Evolutionary conservation across 2,329 filamentous ascomycete species (phyloP).

Genomic region (Alternaria incomplexa): DNA sequence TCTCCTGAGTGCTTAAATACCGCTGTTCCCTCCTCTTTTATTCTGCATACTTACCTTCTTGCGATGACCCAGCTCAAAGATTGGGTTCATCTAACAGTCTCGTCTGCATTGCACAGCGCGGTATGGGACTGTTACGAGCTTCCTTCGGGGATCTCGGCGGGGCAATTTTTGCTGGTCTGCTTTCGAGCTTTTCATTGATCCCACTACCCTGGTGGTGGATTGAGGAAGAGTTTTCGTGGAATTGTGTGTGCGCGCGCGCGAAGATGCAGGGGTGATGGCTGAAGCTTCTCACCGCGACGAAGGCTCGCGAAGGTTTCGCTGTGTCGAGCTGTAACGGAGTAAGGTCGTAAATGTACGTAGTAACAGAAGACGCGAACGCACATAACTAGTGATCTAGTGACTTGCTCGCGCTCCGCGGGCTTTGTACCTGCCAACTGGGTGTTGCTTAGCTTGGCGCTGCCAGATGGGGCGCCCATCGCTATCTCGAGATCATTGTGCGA

Average conservation of each 20-base stretch:
- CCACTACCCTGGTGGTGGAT: constrained; percentile 37
- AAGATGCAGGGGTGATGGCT: background rate
- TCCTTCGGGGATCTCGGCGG: constrained; percentile 46
- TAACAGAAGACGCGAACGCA: background rate
- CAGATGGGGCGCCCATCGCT: background rate
- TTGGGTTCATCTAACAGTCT: constrained; percentile 36
- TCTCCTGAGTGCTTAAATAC: background rate
- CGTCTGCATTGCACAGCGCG: constrained; percentile 49
- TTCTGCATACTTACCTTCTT: constrained; percentile 43
- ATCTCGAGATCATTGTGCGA: background rate
- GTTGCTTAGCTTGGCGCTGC: background rate
- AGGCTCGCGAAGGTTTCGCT: background rate
- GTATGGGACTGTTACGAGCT: constrained; percentile 41
- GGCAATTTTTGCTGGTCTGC: constrained; percentile 40
- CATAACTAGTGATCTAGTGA: background rate
- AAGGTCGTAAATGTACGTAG: background rate
- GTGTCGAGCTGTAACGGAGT: background rate
- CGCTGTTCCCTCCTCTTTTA: background rate
- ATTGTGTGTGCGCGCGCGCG: background rate
- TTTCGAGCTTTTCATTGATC: constrained; percentile 48
- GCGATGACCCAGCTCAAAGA: constrained; percentile 41
- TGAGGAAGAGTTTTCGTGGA: constrained; percentile 43
- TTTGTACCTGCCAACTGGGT: background rate
- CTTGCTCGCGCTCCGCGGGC: background rate
- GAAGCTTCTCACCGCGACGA: accelerated